phyloP scores from a whole-genome alignment of 768 basidiomycete genomes.

The Termitomyces sp. region DNA sequence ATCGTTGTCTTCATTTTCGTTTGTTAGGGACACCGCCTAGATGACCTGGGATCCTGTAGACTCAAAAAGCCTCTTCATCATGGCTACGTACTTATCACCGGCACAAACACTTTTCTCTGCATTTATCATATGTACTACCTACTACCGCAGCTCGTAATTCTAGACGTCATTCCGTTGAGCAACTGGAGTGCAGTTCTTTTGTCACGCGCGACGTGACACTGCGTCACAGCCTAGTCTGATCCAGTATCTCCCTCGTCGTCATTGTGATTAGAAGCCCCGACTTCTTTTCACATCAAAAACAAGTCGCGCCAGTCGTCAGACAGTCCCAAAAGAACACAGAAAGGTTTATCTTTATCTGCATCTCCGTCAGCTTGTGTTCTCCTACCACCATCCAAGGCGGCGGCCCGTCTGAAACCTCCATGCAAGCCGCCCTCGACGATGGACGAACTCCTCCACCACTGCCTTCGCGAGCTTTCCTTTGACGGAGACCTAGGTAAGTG shows the following conservation, averaged over 20 bases:
- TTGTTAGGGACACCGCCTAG: conserved; percentile 10
- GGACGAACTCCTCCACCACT: conserved; percentile 84
- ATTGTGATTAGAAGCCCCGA: conserved; percentile 5
- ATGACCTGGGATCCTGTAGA: conserved; percentile 11
- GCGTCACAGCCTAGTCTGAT: conserved; percentile 10
- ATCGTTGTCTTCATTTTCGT: not conserved
- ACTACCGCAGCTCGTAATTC: conserved; percentile 6
- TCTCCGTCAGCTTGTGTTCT: not conserved
- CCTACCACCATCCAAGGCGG: not conserved
- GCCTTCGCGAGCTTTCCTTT: conserved; percentile 82
- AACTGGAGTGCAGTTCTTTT: not conserved
- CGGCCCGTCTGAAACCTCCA: not conserved
- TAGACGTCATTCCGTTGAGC: conserved; percentile 14
- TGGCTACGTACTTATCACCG: conserved; percentile 5
- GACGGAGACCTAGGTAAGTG: conserved; percentile 85
- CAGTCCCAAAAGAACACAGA: not conserved
- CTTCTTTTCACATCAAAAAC: conserved; percentile 12
- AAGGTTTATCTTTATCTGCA: not conserved
- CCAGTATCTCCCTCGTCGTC: not conserved
- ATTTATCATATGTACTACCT: conserved; percentile 6
- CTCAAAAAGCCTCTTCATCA: conserved; percentile 9
- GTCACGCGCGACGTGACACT: conserved; percentile 11
- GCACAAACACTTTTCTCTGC: not conserved
- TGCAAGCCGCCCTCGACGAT: conserved; percentile 28
- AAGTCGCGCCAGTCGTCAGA: conserved; percentile 8